Percentiles rank a stretch among this genome's conserved stretches.
Evolutionary conservation across 495 filamentous ascomycete species (phyloP).

Genomic region (Xylaria nigripes): DNA sequence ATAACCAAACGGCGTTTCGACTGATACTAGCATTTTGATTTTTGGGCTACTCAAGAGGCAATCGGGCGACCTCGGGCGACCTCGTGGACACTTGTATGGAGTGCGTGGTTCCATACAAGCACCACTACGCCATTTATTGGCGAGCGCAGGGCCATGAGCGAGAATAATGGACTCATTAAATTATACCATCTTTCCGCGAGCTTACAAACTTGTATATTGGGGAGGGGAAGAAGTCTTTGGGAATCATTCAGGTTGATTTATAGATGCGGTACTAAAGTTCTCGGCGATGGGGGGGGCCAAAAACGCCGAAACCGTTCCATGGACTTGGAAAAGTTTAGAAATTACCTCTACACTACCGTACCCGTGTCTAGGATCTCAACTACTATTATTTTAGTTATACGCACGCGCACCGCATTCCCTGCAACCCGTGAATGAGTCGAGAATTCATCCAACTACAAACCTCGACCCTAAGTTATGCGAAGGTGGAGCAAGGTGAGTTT

Average conservation of each 20-base stretch:
- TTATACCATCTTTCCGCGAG: not conserved
- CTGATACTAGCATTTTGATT: conserved; percentile 14
- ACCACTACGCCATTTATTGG: not conserved
- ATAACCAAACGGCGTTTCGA: conserved; percentile 12
- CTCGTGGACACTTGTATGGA: conserved; percentile 8
- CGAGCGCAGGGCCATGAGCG: not conserved
- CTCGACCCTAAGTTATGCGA: no score
- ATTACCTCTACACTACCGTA: no score
- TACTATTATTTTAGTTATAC: no score
- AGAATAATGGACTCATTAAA: conserved; percentile 7
- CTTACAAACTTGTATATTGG: not conserved
- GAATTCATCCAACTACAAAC: no score
- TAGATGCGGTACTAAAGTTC: no score
- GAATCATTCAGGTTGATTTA: not conserved
- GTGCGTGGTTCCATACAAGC: conserved; percentile 4
- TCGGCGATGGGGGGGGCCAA: no score
- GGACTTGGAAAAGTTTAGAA: no score
- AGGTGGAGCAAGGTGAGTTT: no score
- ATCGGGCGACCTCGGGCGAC: conserved; percentile 1
- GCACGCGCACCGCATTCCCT: no score
- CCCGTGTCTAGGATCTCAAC: no score
- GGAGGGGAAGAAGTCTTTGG: not conserved
- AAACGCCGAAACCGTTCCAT: no score
- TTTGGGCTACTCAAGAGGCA: conserved; percentile 9
- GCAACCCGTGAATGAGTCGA: no score